Evolutionary conservation across 805 yeast species (phyloP).

Genomic region (Wickerhamiella azymoides): DNA sequence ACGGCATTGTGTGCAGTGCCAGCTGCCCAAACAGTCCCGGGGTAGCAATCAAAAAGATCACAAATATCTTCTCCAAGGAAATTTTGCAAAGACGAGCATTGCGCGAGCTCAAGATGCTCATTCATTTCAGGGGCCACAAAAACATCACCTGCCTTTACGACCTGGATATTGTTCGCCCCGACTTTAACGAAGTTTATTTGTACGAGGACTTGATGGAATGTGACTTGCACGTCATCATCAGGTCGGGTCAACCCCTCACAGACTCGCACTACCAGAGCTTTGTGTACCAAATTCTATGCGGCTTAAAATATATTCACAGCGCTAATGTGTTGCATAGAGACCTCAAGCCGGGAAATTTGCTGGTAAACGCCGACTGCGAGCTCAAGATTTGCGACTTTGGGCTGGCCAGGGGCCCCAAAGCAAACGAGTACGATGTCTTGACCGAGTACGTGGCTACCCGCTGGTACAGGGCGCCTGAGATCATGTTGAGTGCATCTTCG

Average conservation of each 20-base stretch:
- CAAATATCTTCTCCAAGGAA: slow-evolving; percentile 84
- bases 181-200: slow-evolving; percentile 80
- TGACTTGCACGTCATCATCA: slow-evolving; percentile 93
- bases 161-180: slow-evolving; percentile 72
- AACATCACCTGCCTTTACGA: slow-evolving; percentile 92
- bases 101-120: slow-evolving; percentile 75
- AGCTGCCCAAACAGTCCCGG: slow-evolving; percentile 50
- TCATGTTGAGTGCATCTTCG: slow-evolving; percentile 86
- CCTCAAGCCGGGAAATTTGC: slow-evolving; percentile 74
- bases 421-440: slow-evolving; percentile 40
- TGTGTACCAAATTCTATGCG: slow-evolving; percentile 79
- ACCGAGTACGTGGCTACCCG: slow-evolving; percentile 96
- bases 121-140: slow-evolving; percentile 92
- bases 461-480: slow-evolving; percentile 97
- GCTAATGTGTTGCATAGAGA: slow-evolving; percentile 94
- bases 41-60: slow-evolving; percentile 92
- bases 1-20: slow-evolving; percentile 94
- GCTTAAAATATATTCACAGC: slow-evolving; percentile 77
- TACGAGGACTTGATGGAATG: slow-evolving; percentile 98
- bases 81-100: slow-evolving; percentile 84
- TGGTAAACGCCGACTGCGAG: slow-evolving; percentile 86
- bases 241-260: slow-evolving; percentile 73
- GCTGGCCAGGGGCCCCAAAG: slow-evolving; percentile 47
- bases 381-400: slow-evolving; percentile 92
- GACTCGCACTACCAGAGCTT: slow-evolving; percentile 94